Base-by-base conservation (phyloP, 805 yeast genomes). In the Saccharomyces eubayanus region DNA sequence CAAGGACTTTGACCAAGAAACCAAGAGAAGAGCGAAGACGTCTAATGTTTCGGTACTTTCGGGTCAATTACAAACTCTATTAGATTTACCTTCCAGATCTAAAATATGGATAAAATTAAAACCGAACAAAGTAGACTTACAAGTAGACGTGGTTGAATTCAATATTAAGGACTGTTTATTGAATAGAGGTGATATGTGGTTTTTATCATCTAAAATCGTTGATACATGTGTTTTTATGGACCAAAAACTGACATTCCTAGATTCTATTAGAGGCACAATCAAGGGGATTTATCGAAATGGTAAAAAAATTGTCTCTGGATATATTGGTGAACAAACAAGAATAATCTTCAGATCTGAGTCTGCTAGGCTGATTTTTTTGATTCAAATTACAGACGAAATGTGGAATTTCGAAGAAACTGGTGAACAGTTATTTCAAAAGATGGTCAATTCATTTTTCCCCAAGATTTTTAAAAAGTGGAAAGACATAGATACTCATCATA, bases 381-480 rank as follows among this genome's bases (percentile, higher is more conserved):
- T 94, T 50, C 99, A 94, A 66, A 82, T 91, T 57, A 87, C 97
- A 0, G 79, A 86, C 43, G 99, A 94, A 64, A 94, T 94, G 97
- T 94, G 97, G 95, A 89, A 90, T 67, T 94, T 94, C 69, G 98
- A 94, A 69, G 97, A 91, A 64, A 87, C 87, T 59, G 99, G 99
- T 1, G 97, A 92, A 64, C 87, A 91, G 52, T 81, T 89, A 80
- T 92, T 92, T 67, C 92, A 91, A 67, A 89, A 90, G 69, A 81
- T 94, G 61, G 89, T 94, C 48, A 91, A 92, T 66, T 87, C 95
- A n/a, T 75, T 92, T 50, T 83, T 94, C 52, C 99, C 99, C 0
- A 85, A 84, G 55, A 84, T 92, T 40, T 89, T 94, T 67, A 84
- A 84, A 60, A 78, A 84, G 55, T 94, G 98, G 98, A 79, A 89